Evolutionary conservation across 208 protist genomes (phyloP), one percentile per base, ranked within the genome.

Genomic region (Acanthamoeba lenticulata): DNA sequence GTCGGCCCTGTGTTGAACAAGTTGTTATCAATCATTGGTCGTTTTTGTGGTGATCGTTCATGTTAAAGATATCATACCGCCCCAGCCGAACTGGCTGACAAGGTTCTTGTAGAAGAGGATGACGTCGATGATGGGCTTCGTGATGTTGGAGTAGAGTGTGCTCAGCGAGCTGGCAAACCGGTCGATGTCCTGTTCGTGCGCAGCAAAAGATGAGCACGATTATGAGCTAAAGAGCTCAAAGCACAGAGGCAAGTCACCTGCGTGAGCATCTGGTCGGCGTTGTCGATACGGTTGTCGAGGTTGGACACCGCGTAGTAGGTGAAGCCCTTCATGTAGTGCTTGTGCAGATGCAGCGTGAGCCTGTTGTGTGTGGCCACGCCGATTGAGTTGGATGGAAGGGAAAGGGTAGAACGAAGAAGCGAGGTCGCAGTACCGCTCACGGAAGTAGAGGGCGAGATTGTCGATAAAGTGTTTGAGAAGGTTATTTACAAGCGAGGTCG

Each of bases 101-200:
- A 81, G 72, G 38, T 81, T 81, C 19, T 29, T 81, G 72, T 81
- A 81, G 42, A 81, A 90, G 9, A 90, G 34, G 19, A 90, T 49
- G 83, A 90, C 55, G 83, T 90, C 83, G 36, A 90, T 60, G 36
- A 90, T 49, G 11, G 83, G 83, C 49, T 90, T 90, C 21, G 52
- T 90, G 83, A 90, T 60, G 44, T 90, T 90, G 83, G 83, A 90
- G 83, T 90, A 90, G 40, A 90, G 83, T 21, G 45, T 67, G 32
- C 36, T 47, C 55, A 90, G 36, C 17, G 36, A 47, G 34, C 5
- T 90, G 83, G 36, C 36, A 44, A 90, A 90, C 17, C 40, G 32
- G 11, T 67, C 55, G 36, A 90, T 67, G 44, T 90, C 83, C 49
- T 90, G 83, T 1, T 7, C 45, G 21, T 67, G 27, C 13, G 69